These are phyloP conservation scores for Lachancea dasiensis DNA, from an alignment of 805 yeast species.

Conservation along the genomic window DNA sequence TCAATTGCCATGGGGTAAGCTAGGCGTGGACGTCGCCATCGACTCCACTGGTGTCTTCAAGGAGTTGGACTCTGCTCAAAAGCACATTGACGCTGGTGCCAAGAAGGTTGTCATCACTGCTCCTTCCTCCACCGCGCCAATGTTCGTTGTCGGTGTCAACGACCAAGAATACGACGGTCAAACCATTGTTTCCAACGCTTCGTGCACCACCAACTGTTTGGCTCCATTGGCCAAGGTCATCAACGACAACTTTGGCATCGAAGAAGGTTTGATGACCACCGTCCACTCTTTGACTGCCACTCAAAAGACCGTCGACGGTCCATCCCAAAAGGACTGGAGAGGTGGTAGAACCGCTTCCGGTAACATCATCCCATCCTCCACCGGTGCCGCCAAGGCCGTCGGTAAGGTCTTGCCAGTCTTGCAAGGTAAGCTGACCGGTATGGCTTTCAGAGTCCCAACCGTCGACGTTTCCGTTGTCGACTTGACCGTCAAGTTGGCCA, in stretches of 20 bases:
- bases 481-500: slow-evolving; percentile 58
- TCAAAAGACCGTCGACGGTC: slow-evolving; percentile 71
- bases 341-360: slow-evolving; percentile 76
- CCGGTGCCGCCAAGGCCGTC: slow-evolving; percentile 75
- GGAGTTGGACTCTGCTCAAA: slow-evolving; percentile 57
- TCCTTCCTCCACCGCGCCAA: slow-evolving; percentile 67
- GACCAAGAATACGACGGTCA: slow-evolving; percentile 52
- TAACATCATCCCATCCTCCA: slow-evolving; percentile 69
- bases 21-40: slow-evolving; percentile 56
- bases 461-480: slow-evolving; percentile 69
- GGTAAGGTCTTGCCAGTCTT: slow-evolving; percentile 69
- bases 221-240: slow-evolving; percentile 69
- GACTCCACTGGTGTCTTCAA: slow-evolving; percentile 74
- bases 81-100: slow-evolving; percentile 71
- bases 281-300: slow-evolving; percentile 69
- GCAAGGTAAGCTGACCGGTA: slow-evolving; percentile 69
- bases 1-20: slow-evolving; percentile 61
- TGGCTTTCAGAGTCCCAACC: slow-evolving; percentile 71
- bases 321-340: slow-evolving; percentile 77
- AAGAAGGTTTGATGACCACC: slow-evolving; percentile 73
- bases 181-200: slow-evolving; percentile 62
- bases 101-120: slow-evolving; percentile 69
- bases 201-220: slow-evolving; percentile 70
- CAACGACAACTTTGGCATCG: slow-evolving; percentile 60
- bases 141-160: slow-evolving; percentile 70